Conservation (phyloP, 495 filamentous ascomycete species). For the Venustampulla echinocandica region DNA sequence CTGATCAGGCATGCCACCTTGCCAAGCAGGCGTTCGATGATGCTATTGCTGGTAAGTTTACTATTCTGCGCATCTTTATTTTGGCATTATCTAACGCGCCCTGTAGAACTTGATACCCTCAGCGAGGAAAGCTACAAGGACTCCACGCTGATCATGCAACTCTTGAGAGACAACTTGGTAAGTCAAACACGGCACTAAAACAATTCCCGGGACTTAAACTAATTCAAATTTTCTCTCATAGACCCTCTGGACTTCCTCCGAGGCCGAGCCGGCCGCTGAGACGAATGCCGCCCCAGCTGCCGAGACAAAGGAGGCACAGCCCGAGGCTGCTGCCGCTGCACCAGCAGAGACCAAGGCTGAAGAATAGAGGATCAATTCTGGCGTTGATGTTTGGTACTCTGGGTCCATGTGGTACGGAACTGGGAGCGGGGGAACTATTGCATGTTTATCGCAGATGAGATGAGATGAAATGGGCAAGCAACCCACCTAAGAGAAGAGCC, state of each 20-base stretch:
- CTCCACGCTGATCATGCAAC: constrained; percentile 99
- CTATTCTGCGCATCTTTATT: too few relatives aligned
- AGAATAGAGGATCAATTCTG: constrained; percentile 20
- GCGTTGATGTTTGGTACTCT: constrained; percentile 23
- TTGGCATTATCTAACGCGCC: constrained; percentile 4
- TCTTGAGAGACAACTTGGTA: constrained; percentile 97
- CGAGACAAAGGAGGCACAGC: constrained; percentile 18
- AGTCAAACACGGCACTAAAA: constrained; percentile 24
- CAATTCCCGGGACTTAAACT: constrained; percentile 21
- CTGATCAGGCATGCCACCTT: constrained; percentile 97
- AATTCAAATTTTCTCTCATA: constrained; percentile 27
- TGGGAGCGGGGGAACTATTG: constrained; percentile 20
- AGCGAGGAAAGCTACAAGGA: constrained; percentile 99
- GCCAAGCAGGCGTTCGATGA: constrained; percentile 99
- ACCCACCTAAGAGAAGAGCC: constrained; percentile 18
- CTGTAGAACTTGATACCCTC: constrained; percentile 87
- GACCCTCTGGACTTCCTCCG: constrained; percentile 99
- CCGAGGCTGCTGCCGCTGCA: constrained; percentile 27
- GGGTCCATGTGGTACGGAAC: constrained; percentile 15
- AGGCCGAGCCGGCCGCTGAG: constrained; percentile 73
- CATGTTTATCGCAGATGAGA: constrained; percentile 23
- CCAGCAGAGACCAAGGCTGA: constrained; percentile 19
- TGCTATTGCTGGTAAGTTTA: constrained; percentile 81
- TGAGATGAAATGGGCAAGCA: constrained; percentile 15
- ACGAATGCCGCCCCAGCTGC: constrained; percentile 35